Base-by-base conservation (phyloP, 345 rosid species). In the Salix viminalis region DNA sequence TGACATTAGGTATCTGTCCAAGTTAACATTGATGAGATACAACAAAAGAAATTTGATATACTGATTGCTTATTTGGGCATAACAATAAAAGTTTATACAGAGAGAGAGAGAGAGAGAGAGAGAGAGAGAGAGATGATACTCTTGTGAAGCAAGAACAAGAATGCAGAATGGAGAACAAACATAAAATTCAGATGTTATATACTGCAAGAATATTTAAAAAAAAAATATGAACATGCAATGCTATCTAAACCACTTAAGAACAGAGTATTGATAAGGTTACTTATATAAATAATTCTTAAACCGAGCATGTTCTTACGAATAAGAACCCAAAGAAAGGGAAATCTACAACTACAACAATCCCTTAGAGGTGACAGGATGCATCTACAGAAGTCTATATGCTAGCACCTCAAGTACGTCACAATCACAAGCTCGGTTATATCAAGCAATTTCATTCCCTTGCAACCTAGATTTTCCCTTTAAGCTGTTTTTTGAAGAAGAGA, bases 1-100 rank as follows among this genome's bases (percentile, higher is more conserved):
- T 87, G 71, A 95, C 88, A 81, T 84, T 89, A 58, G 99, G 99
- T 81, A 93, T 93, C 99, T 95, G 93, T 60, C 81, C 61, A 77
- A 77, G 77, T 75, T 66, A 46, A 26, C 14, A 15, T 14, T 2
- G 19, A 75, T 28, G 37, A 67, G 65, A 75, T 32, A 26, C 24
- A 36, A 64, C 13, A 12, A 54, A 72, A 67, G 41, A 42, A 64
- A 15, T 41, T 64, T 32, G 21, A 48, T 50, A 42, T 46, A 44
- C 26, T 2, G 44, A 11, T 21, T 74, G 58, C 58, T 65, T 44
- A 65, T 42, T 23, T 36, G 60, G 16, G 34, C 36, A 74, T n/a
- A 61, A 16, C 21, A 37, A 39, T 23, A 42, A 36, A 36, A 36
- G 37, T 4, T 5, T 5, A 36, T 1, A 36, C 37, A 34, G 13